These are phyloP conservation scores for Candida sanyaensis DNA, from an alignment of 1,139 yeast species.

Conservation along the genomic window DNA sequence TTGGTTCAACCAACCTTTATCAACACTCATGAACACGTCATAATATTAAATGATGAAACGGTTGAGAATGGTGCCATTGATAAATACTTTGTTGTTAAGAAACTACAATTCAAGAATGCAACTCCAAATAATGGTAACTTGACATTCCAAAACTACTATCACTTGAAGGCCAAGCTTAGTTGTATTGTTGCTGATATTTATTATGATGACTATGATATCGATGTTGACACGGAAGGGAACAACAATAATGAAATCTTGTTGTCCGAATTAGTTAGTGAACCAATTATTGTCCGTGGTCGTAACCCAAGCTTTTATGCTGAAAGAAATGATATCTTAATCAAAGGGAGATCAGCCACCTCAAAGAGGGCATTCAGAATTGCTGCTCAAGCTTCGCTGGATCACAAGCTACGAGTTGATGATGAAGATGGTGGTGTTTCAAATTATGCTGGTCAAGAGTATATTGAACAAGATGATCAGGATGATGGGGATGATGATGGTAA, in stretches of 20 bases:
- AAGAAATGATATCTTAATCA: conserved; percentile 50
- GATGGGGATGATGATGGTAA: conserved; percentile 11
- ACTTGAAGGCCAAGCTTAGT: conserved; percentile 45
- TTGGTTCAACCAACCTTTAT: conserved; percentile 23
- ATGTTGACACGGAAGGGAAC: conserved; percentile 17
- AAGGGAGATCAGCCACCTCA: conserved; percentile 25
- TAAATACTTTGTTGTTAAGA: conserved; percentile 38
- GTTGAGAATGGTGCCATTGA: conserved; percentile 27
- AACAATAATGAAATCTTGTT: conserved; percentile 34
- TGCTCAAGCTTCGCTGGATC: conserved; percentile 11
- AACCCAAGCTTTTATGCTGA: conserved; percentile 66
- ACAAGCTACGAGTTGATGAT: conserved; percentile 5
- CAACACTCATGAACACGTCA: conserved; percentile 29
- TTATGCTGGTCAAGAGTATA: conserved; percentile 2
- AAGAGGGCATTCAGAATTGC: conserved; percentile 24
- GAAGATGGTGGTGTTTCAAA: conserved; percentile 7
- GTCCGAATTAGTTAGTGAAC: conserved; percentile 43
- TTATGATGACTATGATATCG: conserved; percentile 44
- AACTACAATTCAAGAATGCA: conserved; percentile 60
- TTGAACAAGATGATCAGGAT: conserved; percentile 12
- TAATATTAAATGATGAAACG: conserved; percentile 29
- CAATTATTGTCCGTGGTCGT: conserved; percentile 65
- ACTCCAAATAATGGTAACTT: conserved; percentile 66
- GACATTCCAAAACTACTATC: conserved; percentile 58
- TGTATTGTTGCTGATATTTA: conserved; percentile 48